Evolutionary conservation across 78 protist species (phyloP).

Genomic region (Emiliania huxleyi): DNA sequence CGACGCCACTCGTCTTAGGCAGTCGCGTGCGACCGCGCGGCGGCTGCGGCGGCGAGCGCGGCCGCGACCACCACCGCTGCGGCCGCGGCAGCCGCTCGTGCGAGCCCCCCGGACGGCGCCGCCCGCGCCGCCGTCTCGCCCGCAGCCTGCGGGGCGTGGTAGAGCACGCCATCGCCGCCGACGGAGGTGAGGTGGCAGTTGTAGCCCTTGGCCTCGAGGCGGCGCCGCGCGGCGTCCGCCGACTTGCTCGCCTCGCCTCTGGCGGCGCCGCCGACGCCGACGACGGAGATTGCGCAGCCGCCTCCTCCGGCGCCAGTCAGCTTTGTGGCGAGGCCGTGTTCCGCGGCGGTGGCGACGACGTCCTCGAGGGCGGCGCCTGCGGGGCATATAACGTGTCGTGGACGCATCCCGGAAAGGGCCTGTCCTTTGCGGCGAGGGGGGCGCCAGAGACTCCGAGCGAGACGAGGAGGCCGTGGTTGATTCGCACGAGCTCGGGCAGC

Average conservation of each 20-base stretch:
- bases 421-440: no score
- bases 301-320: slow-evolving; percentile 77
- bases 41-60: no score
- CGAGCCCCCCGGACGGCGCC: no score
- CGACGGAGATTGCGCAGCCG: slow-evolving; percentile 61
- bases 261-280: not conserved
- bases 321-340: slow-evolving; percentile 50
- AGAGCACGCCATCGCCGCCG: not conserved
- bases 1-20: no score
- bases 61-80: no score
- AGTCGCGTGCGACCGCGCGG: no score
- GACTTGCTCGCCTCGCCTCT: not conserved
- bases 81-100: no score
- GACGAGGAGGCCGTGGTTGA: slow-evolving; percentile 41
- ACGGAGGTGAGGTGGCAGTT: not conserved
- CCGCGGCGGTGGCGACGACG: not conserved
- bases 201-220: not conserved
- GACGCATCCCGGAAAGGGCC: no score
- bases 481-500: slow-evolving; percentile 34
- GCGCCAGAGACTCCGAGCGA: not conserved
- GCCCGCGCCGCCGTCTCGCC: no score
- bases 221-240: not conserved
- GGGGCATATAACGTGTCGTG: no score
- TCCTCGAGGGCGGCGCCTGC: not conserved
- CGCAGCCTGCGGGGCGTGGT: not conserved